Conservation (phyloP, 108 stramenopile genomes). For the Cyclotella choctawhatcheeana region DNA sequence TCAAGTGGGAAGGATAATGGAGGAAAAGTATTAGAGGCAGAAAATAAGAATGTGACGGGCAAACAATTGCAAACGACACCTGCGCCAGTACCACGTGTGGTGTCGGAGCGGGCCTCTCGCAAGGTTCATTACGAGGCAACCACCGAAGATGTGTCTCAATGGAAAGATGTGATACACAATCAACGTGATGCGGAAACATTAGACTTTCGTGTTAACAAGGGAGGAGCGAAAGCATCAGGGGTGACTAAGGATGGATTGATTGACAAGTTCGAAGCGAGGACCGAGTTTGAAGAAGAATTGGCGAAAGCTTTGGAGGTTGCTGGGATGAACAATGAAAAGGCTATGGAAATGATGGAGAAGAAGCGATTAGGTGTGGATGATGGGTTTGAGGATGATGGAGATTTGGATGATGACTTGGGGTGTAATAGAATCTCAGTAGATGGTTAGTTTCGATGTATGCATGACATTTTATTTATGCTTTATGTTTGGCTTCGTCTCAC, state of each 20-base stretch:
- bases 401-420: constrained; percentile 78
- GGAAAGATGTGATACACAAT: constrained; percentile 84
- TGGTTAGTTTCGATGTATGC: neutral
- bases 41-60: no score
- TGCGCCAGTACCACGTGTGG: constrained; percentile 75
- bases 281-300: constrained; percentile 94
- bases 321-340: constrained; percentile 85
- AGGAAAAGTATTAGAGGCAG: no score
- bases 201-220: constrained; percentile 88
- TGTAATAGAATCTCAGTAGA: constrained; percentile 83
- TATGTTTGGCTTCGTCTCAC: no score
- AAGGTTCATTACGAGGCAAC: constrained; percentile 85
- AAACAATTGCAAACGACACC: constrained; percentile 65
- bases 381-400: constrained; percentile 7
- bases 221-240: constrained; percentile 23
- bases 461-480: no score
- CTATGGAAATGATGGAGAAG: constrained; percentile 66
- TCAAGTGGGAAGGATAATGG: constrained; percentile 17
- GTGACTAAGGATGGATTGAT: constrained; percentile 72
- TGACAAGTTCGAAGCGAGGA: constrained; percentile 85
- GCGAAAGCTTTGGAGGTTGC: constrained; percentile 81
- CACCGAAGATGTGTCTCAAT: constrained; percentile 74
- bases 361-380: constrained; percentile 41
- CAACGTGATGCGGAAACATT: constrained; percentile 93
- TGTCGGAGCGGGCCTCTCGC: constrained; percentile 85